Percentiles rank a stretch among this genome's conserved stretches.
These are phyloP conservation scores for Heracleum sosnowskyi DNA, from an alignment of 129 eudicot species.

Conservation along the genomic window DNA sequence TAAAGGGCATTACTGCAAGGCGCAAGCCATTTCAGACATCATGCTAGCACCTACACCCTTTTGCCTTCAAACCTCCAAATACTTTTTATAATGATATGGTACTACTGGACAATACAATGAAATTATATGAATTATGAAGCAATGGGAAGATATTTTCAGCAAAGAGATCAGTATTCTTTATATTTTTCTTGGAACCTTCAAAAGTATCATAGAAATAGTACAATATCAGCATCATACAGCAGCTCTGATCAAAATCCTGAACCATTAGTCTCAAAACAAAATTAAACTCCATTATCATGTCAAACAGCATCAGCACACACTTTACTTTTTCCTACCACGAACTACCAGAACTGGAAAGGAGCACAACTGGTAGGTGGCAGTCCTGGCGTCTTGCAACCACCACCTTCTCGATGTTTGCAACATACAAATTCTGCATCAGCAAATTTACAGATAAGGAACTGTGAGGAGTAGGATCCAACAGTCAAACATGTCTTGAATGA, in stretches of 20 bases:
- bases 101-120: neutral
- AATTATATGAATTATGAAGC: neutral
- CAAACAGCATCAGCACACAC: slow-evolving; percentile 53
- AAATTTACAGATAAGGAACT: too few species aligned
- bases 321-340: slow-evolving; percentile 43
- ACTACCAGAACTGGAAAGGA: too few species aligned
- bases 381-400: slow-evolving; percentile 54
- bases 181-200: slow-evolving; percentile 69
- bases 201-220: slow-evolving; percentile 51
- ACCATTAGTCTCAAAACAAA: slow-evolving; percentile 74
- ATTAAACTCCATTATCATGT: slow-evolving; percentile 91
- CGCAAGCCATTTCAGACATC: slow-evolving; percentile 61
- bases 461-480: too few species aligned
- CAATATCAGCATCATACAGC: slow-evolving; percentile 32
- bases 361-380: slow-evolving; percentile 84
- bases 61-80: slow-evolving; percentile 21
- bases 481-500: too few species aligned
- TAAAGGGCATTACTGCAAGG: slow-evolving; percentile 49
- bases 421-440: neutral
- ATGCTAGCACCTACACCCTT: slow-evolving; percentile 73
- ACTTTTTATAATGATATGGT: neutral
- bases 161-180: slow-evolving; percentile 42
- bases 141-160: slow-evolving; percentile 37
- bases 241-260: slow-evolving; percentile 58
- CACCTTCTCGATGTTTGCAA: slow-evolving; percentile 58